Conservation (phyloP, 306 rosid genomes). For the Cucurbita pepo region DNA sequence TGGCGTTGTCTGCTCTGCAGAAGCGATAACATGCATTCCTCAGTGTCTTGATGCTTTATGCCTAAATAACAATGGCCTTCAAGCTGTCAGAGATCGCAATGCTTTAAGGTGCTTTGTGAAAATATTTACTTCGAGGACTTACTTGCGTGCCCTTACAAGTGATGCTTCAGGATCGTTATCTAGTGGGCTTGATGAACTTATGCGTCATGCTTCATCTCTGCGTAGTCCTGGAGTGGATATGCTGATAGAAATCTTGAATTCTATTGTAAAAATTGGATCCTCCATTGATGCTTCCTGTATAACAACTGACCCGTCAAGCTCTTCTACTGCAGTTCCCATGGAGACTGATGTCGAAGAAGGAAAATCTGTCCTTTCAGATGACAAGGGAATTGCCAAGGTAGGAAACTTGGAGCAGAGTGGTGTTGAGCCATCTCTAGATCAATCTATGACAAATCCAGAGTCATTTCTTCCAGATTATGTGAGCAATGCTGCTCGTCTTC, state of each 20-base stretch:
- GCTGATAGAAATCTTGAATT: conserved; percentile 72
- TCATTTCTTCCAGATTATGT: conserved; percentile 76
- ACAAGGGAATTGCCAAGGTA: conserved; percentile 37
- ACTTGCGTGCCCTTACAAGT: conserved; percentile 65
- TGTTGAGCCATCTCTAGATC: conserved; percentile 46
- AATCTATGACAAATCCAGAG: conserved; percentile 38
- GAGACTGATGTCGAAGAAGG: conserved; percentile 76
- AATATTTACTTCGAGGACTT: conserved; percentile 74
- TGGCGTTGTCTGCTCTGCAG: conserved; percentile 78
- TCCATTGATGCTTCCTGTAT: conserved; percentile 35
- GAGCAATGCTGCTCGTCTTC: conserved; percentile 75
- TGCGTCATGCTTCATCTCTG: conserved; percentile 88
- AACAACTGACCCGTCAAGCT: conserved; percentile 34
- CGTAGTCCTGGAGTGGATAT: conserved; percentile 94
- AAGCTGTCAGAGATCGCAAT: conserved; percentile 72
- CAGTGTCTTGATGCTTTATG: conserved; percentile 94
- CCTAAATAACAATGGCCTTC: conserved; percentile 68
- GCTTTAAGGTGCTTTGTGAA: conserved; percentile 90
- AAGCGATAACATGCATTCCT: conserved; percentile 91
- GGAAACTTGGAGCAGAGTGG: conserved; percentile 37
- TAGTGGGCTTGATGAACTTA: conserved; percentile 82
- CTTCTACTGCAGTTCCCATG: conserved; percentile 77
- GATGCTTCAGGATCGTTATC: conserved; percentile 80
- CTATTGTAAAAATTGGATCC: conserved; percentile 61
- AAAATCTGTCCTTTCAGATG: conserved; percentile 31